Conservation (phyloP, 352 stramenopile genomes). For the Globisporangium mamillatum region DNA sequence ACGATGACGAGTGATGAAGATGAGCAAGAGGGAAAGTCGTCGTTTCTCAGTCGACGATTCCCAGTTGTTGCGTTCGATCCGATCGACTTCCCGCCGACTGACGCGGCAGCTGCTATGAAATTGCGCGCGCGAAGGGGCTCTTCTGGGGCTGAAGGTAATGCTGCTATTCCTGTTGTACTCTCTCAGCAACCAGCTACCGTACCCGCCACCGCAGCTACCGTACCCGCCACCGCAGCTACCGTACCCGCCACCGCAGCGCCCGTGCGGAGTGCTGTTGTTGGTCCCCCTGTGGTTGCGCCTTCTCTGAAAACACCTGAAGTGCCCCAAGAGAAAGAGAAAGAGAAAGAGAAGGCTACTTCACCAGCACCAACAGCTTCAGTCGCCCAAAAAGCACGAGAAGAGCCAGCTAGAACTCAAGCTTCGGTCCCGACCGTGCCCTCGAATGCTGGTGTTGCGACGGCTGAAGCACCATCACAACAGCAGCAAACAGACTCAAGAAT, state of each 20-base stretch:
- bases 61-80: slow-evolving; percentile 6
- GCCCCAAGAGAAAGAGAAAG: background rate
- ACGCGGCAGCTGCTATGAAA: background rate
- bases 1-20: background rate
- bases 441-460: background rate
- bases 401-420: background rate
- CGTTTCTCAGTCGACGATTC: slow-evolving; percentile 8
- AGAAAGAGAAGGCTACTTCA: background rate
- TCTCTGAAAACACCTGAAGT: background rate
- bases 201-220: too few relatives aligned
- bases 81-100: slow-evolving; percentile 3
- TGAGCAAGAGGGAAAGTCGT: too few relatives aligned
- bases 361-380: background rate
- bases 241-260: background rate
- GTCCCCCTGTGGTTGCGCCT: background rate
- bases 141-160: background rate
- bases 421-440: background rate
- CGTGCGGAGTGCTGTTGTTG: background rate
- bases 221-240: too few relatives aligned
- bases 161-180: background rate
- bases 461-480: background rate
- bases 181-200: background rate
- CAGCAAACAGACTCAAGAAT: background rate
- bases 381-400: background rate
- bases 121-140: background rate